Conservation (phyloP, 371 early-diverging fungal genomes). For the Mucor velutinosus region DNA sequence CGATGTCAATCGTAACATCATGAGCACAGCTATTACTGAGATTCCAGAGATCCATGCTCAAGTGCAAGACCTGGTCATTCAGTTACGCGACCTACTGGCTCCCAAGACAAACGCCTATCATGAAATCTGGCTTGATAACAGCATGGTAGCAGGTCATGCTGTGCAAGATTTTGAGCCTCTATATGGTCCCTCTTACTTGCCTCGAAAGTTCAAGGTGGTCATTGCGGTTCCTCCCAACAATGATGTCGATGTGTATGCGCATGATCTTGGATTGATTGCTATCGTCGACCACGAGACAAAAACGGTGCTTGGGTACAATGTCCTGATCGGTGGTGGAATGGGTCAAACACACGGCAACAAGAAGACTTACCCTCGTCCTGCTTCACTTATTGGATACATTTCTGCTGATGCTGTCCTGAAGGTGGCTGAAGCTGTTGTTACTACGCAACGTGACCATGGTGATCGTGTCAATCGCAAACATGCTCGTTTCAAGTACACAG, state of each 20-base stretch:
- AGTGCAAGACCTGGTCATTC: conserved; percentile 65
- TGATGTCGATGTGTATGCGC: conserved; percentile 93
- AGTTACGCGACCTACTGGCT: conserved; percentile 70
- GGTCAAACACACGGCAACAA: conserved; percentile 93
- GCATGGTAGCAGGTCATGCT: conserved; percentile 74
- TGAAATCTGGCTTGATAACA: conserved; percentile 93
- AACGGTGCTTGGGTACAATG: conserved; percentile 83
- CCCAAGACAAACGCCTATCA: conserved; percentile 88
- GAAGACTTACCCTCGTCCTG: conserved; percentile 87
- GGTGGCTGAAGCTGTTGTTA: conserved; percentile 82
- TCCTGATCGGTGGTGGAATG: conserved; percentile 94
- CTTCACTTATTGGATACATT: conserved; percentile 74
- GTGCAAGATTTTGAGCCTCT: conserved; percentile 84
- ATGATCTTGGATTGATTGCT: conserved; percentile 90
- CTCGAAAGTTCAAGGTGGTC: conserved; percentile 91
- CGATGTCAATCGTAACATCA: conserved; percentile 94
- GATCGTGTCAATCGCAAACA: conserved; percentile 93
- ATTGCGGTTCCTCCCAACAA: conserved; percentile 92
- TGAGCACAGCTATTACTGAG: conserved; percentile 80
- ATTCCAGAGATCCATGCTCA: conserved; percentile 75
- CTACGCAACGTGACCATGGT: conserved; percentile 89
- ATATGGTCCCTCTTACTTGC: conserved; percentile 88
- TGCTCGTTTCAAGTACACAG: conserved; percentile 94
- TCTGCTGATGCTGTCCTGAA: conserved; percentile 72
- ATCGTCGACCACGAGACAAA: conserved; percentile 56